Percentiles rank a stretch among this genome's conserved stretches.
Conservation (phyloP, 2,329 filamentous ascomycete species). For the Aurifilum marmelostoma region DNA sequence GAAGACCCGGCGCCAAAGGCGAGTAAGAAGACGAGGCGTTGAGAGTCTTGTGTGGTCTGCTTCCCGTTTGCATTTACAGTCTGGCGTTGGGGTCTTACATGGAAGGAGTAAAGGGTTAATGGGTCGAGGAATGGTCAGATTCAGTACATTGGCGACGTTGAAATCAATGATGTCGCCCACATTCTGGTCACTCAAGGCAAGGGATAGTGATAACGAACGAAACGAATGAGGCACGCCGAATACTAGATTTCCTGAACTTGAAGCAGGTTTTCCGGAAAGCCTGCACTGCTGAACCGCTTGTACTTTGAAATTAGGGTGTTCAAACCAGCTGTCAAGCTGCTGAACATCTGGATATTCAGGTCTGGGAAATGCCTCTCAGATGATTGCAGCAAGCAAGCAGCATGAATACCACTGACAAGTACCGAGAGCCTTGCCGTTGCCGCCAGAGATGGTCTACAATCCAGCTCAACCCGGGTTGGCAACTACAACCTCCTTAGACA, state of each 20-base stretch:
- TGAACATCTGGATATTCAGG: too few species aligned
- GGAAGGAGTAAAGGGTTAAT: neutral
- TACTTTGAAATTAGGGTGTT: too few species aligned
- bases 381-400: too few species aligned
- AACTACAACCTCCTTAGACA: too few species aligned
- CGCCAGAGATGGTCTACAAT: too few species aligned
- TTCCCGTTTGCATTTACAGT: neutral
- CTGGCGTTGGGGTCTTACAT: constrained; percentile 21
- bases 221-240: neutral
- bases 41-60: constrained; percentile 24
- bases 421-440: too few species aligned
- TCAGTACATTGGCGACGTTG: neutral
- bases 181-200: neutral
- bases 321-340: too few species aligned
- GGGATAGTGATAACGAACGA: neutral
- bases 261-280: neutral
- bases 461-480: too few species aligned
- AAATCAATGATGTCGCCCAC: neutral
- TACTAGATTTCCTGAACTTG: neutral
- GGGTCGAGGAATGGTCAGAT: neutral
- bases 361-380: too few species aligned
- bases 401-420: too few species aligned
- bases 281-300: neutral
- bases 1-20: constrained; percentile 27
- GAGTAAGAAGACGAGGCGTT: constrained; percentile 30